Percentiles rank a stretch among this genome's conserved stretches.
These are phyloP conservation scores for Boletus speciosus DNA, from an alignment of 768 basidiomycete species.

Conservation along the genomic window DNA sequence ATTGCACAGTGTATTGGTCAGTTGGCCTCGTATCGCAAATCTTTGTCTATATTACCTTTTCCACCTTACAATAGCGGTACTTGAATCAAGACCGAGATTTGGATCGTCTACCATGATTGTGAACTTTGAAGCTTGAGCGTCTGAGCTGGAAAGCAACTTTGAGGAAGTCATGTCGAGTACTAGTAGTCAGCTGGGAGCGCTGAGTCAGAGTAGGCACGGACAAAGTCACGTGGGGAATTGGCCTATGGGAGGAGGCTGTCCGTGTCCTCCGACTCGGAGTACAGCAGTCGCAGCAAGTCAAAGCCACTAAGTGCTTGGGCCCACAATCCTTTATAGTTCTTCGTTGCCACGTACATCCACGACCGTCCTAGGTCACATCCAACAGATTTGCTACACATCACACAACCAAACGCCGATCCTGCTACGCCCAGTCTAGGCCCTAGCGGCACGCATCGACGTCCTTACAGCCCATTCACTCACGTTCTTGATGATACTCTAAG, in stretches of 20 bases:
- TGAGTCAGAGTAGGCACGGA: too few species aligned
- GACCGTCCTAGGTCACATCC: not conserved
- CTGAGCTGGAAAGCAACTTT: not conserved
- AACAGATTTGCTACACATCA: not conserved
- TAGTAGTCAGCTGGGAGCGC: too few species aligned
- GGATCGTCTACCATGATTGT: not conserved
- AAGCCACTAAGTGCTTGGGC: not conserved
- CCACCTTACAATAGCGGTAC: not conserved
- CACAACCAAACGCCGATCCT: not conserved
- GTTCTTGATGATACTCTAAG: constrained; percentile 17
- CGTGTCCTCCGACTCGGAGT: not conserved
- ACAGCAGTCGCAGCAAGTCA: constrained; percentile 1
- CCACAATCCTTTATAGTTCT: not conserved
- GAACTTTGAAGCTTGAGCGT: not conserved
- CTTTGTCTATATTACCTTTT: not conserved
- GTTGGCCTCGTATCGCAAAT: not conserved
- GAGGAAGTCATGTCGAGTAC: too few species aligned
- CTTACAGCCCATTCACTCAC: not conserved
- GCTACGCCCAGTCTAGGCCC: not conserved
- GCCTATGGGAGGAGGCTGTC: constrained; percentile 1
- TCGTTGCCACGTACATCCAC: not conserved
- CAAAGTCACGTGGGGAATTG: constrained; percentile 12
- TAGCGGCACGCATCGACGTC: not conserved
- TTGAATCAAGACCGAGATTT: not conserved
- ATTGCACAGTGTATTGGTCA: not conserved